Conservation (phyloP, 305 asterid species). For the Stenogyne calaminthoides region DNA sequence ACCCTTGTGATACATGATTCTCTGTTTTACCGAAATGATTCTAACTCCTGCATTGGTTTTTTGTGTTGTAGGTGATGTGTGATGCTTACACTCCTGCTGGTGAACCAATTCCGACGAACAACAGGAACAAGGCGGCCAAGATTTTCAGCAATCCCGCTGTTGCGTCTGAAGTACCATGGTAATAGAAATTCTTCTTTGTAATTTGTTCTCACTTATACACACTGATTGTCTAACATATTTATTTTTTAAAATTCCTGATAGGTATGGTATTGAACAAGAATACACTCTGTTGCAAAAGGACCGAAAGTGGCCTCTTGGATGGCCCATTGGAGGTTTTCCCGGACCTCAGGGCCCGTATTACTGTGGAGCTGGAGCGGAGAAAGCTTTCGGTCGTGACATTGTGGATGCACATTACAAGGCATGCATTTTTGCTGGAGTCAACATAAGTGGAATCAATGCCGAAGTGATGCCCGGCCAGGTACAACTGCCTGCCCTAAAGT, state of each 20-base stretch:
- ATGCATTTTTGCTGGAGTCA: constrained; percentile 83
- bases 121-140: constrained; percentile 68
- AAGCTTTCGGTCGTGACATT: constrained; percentile 87
- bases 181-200: neutral
- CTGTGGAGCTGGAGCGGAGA: constrained; percentile 88
- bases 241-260: constrained; percentile 8
- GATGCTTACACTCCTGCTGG: constrained; percentile 94
- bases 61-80: constrained; percentile 66
- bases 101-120: constrained; percentile 80
- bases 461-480: constrained; percentile 99
- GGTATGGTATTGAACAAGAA: constrained; percentile 95
- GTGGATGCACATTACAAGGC: constrained; percentile 97
- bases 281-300: constrained; percentile 78
- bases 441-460: constrained; percentile 87
- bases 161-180: constrained; percentile 76
- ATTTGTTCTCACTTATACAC: neutral
- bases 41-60: neutral
- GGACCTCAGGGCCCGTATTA: constrained; percentile 99
- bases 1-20: neutral
- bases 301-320: constrained; percentile 88
- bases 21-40: neutral
- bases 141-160: constrained; percentile 78
- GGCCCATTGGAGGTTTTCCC: constrained; percentile 88
- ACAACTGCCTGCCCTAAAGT: neutral
- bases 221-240: neutral